Conservation (phyloP, 139 green algal species). For the Chloropicon primus region DNA sequence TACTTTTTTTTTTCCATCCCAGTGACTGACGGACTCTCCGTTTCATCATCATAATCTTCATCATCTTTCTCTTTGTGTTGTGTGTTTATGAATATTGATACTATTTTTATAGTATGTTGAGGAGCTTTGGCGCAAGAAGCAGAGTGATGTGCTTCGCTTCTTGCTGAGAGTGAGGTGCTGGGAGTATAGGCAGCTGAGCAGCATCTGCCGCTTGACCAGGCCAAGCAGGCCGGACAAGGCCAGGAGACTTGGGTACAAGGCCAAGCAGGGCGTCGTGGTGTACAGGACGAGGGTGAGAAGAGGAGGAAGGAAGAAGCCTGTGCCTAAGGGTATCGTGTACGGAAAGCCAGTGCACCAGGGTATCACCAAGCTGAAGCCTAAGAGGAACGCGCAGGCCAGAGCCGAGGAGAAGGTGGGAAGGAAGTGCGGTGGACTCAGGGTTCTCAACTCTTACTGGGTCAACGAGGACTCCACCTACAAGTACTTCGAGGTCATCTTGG, state of each 20-base stretch:
- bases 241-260: slow-evolving; percentile 89
- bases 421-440: slow-evolving; percentile 76
- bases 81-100: too few relatives aligned
- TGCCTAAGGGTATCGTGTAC: slow-evolving; percentile 93
- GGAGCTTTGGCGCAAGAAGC: slow-evolving; percentile 97
- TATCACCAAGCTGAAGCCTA: slow-evolving; percentile 93
- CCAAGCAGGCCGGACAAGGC: slow-evolving; percentile 95
- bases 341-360: slow-evolving; percentile 95
- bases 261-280: slow-evolving; percentile 83
- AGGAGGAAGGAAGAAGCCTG: slow-evolving; percentile 87
- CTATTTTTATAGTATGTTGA: slow-evolving; percentile 77
- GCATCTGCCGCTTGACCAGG: slow-evolving; percentile 68
- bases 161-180: slow-evolving; percentile 96
- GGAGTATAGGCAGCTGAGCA: slow-evolving; percentile 94
- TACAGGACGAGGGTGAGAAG: slow-evolving; percentile 93
- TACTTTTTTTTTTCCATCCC: too few relatives aligned
- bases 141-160: slow-evolving; percentile 98
- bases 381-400: slow-evolving; percentile 75
- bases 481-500: slow-evolving; percentile 98
- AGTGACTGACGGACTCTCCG: too few relatives aligned
- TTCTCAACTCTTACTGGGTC: slow-evolving; percentile 99
- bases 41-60: too few relatives aligned
- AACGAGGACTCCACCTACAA: slow-evolving; percentile 99
- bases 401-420: slow-evolving; percentile 94
- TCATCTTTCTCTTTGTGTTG: too few relatives aligned